These are phyloP conservation scores for Talaromyces sp. DNA, from an alignment of 2,329 filamentous ascomycete genomes.

Conservation along the genomic window DNA sequence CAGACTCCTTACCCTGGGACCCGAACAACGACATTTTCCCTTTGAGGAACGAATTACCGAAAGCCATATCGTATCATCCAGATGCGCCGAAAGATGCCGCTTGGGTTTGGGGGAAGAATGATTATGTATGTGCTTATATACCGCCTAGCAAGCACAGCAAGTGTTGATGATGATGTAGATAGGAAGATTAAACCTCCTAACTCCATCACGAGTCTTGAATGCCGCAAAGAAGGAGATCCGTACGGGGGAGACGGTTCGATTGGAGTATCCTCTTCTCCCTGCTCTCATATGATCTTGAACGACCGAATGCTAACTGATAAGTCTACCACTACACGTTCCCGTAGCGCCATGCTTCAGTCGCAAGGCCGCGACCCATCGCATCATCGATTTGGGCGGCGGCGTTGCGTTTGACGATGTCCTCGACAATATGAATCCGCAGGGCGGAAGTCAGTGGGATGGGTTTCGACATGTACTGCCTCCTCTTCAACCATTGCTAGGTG, in stretches of 20 bases:
- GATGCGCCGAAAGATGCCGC: constrained; percentile 55
- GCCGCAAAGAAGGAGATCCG: constrained; percentile 51
- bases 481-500: background rate
- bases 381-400: constrained; percentile 42
- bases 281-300: background rate
- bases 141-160: too few species aligned
- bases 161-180: constrained; percentile 20
- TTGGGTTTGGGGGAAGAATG: constrained; percentile 60
- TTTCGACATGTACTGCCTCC: constrained; percentile 41
- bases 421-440: constrained; percentile 46
- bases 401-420: constrained; percentile 46
- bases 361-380: constrained; percentile 53
- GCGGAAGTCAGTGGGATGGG: constrained; percentile 51
- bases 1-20: constrained; percentile 49
- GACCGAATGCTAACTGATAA: constrained; percentile 18
- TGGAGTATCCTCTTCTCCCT: constrained; percentile 42
- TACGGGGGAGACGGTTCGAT: constrained; percentile 54
- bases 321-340: constrained; percentile 53
- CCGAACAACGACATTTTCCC: constrained; percentile 54
- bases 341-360: constrained; percentile 53
- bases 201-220: constrained; percentile 52
- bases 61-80: constrained; percentile 33
- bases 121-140: constrained; percentile 37
- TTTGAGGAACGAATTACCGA: constrained; percentile 51
- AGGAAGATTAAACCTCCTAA: constrained; percentile 54